Base-by-base conservation (phyloP, 1,284 basidiomycete species). In the Leucoagaricus sp. region DNA sequence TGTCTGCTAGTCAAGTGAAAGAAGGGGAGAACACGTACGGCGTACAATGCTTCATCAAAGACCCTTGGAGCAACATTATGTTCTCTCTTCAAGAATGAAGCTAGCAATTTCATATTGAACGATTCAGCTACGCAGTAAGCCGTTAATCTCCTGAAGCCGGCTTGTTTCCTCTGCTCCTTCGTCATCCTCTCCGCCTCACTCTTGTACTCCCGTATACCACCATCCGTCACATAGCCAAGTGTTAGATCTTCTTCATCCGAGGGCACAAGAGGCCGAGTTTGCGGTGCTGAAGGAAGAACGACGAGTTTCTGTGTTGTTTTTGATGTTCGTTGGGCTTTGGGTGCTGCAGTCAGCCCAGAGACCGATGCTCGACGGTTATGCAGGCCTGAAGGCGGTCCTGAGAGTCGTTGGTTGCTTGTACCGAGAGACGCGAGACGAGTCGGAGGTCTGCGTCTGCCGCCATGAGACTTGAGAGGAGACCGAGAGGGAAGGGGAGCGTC, bases 291-390 rank as follows among this genome's bases (percentile, higher is more conserved):
- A 0, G 95, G 95, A 10, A 98, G 82, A 19, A 95, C 80, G 5
- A 98, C 94, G 62, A 96, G 92, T 68, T 93, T 94, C 64, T 96
- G 93, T 0, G 88, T 91, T 1, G 91, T 94, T 75, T 98, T 98
- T 13, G 93, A 94, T 0, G 93, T 91, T 46, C 95, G 82, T 72
- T 93, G 75, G 57, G 87, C 71, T 74, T 84, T 86, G 12, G 74
- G 71, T 13, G 55, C 55, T 17, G 55, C 55, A 13, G 75, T 67
- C 26, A 75, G 65, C 2, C 74, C 70, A 17, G 78, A 71, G 19
- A 76, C 69, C 13, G 70, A 70, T 7, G 65, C 65, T 8, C 69
- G 66, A 59, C 26, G 60, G 46, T 49, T 53, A 10, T 19, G 31
- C 6, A 29, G 6, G 53, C 34, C 46, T 13, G 47, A 25, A 0